Base-by-base conservation (phyloP, 345 rosid species). In the Theobroma cacao region DNA sequence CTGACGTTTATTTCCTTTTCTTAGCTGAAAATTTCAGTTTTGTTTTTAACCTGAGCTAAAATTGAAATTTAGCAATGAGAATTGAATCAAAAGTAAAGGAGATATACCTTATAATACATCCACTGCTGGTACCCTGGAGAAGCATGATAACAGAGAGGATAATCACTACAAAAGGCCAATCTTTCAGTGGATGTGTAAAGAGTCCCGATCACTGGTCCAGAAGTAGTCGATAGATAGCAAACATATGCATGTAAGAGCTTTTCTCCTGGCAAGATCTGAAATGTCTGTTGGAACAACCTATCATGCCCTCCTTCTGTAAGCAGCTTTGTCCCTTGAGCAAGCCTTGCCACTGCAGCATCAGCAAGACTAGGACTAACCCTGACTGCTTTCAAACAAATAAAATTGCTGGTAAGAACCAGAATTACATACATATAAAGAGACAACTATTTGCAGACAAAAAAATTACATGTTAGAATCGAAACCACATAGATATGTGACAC, bases 261-360 rank as follows among this genome's bases (percentile, higher is more conserved):
- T 85, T 93, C 93, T 61, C 87, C 84, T 0, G 88, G 72, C 47
- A 86, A 60, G 45, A 43, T 71, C 66, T 86, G 89, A 82, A 95
- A 95, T 22, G 87, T 87, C 24, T 85, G 92, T 69, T 84, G 89
- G 81, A 92, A 95, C 72, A 91, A 83, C 85, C 84, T 92, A 20
- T 88, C 90, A 55, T 87, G 85, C 50, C 95, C 98, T 84, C 98
- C 98, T 89, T 93, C 97, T 12, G 90, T 60, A 7, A 95, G 74
- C 65, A 93, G 82, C 81, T 85, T 92, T 61, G 94, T 88, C 61
- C 97, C 98, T 64, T 90, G 95, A 74, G 91, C 18, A 66, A 95
- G 87, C 85, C 94, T 93, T 52, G 94, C 92, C 93, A 90, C 80
- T 76, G 98, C 94, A n/a, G 92, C 94, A 70, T 93, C 94, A 5